Evolutionary conservation across 2,329 filamentous ascomycete genomes (phyloP), one percentile per base, ranked within the genome.

Genomic region (Dactylellina haptotyla): DNA sequence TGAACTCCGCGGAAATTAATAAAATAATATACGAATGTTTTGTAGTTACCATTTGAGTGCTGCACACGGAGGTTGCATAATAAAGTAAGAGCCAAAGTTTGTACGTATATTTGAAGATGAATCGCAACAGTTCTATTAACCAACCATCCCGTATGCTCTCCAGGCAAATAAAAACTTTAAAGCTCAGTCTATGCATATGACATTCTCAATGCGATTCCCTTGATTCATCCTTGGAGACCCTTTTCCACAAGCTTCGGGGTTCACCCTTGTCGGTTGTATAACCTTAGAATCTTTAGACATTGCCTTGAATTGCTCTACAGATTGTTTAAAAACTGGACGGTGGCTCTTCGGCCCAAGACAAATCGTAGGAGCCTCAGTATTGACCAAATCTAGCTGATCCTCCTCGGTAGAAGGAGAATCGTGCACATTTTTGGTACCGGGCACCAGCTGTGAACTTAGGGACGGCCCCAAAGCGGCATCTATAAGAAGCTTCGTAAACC

Each of bases 261-360:
- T n/a, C n/a, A n/a, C n/a, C n/a, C n/a, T n/a, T n/a, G n/a, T n/a
- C n/a, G n/a, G n/a, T 9, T 53, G 26, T 20, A 25, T 12, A 53
- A 12, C 34, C 8, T 2, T 20, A 8, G 46, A 18, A 18, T 23
- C 41, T 32, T 16, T 20, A 6, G 30, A 2, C 9, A 34, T 58
- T 16, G 58, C 28, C 30, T 57, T 72, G 39, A 72, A 72, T 50
- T 72, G 67, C 32, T 58, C 26, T 18, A 72, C 34, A 5, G 67
- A 65, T 41, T 72, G 67, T 32, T 61, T 65, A 20, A 72, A 72
- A 4, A 61, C 53, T 2, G 67, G 67, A 18, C 67, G 67, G 8
- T 25, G 28, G n/a, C 14, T 18, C 14, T 32, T 16, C 6, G 34
- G 25, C 32, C 30, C 12, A 4, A 1, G 12, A 28, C 45, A 62